Evolutionary conservation across 805 yeast species (phyloP), one percentile per base, ranked within the genome.

Genomic region (Grigorovia humatica): DNA sequence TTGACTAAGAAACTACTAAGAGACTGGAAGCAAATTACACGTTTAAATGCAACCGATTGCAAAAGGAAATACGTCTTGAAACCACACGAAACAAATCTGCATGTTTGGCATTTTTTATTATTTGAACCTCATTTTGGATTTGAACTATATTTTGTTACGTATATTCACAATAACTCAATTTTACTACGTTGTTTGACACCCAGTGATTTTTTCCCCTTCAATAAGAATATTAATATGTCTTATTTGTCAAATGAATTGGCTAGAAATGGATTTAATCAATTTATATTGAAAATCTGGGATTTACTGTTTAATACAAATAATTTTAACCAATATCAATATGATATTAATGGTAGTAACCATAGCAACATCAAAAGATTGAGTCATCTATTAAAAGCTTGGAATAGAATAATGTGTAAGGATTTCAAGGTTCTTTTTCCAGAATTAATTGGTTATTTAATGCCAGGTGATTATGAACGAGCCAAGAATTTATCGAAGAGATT

Each of bases 41-140:
- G 58, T 45, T 51, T 41, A 23, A 20, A 15, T 9, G 15, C 40
- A 44, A 23, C 54, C 50, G 44, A 48, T 47, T 40, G 44, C n/a
- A 49, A 53, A 8, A 47, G 43, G 9, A 40, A 53, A 17, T 66
- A 50, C 48, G 51, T 57, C 51, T 48, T 66, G 29, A 60, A 57
- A 48, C 70, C 70, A 29, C 68, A 66, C 48, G 70, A 67, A 42
- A 57, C 66, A 2, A 63, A 67, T 50, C 43, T 63, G n/a, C 64
- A 60, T 46, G 49, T 66, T 7, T 67, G 70, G 70, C 66, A 66
- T 54, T 49, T 66, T 30, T 62, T 65, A 1, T 20, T 66, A 5
- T 48, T 46, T 18, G 61, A 61, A 20, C 62, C 62, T 11, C 18
- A 19, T 3, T 51, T 54, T 1, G 51, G 29, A 4, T 27, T 49